Base-by-base conservation (phyloP, 805 yeast genomes). In the Metschnikowia orientalis region DNA sequence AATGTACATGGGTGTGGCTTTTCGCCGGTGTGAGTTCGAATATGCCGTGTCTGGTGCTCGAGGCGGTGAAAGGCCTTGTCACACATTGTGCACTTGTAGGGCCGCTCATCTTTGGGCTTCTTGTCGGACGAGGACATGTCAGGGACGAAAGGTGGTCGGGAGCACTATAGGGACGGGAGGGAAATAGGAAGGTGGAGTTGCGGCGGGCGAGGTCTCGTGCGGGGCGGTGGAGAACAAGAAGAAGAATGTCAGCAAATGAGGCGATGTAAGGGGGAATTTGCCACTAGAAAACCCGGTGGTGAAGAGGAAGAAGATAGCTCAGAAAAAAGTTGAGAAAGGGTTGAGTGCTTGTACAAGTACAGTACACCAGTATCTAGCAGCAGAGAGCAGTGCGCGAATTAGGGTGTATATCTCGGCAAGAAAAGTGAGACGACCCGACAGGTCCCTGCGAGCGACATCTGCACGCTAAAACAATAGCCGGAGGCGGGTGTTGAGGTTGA, bases 11-110 rank as follows among this genome's bases (percentile, higher is more conserved):
- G 79, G 53, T 84, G 92, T 2, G 95, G 95, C 55, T 86, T 84
- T 56, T 87, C 95, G 30, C 96, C 96, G 1, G 96, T 87, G 61
- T 87, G 95, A 7, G 95, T 87, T 37, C 95, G 69, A 46, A 88
- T 81, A 56, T 87, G 96, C 45, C 96, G 72, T 8, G 95, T 87
- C 54, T 85, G 94, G 57, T 87, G 96, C 57, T 87, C 96, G 29
- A 87, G 64, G 40, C 95, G 71, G 56, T 85, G 90, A 56, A 87
- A 87, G 7, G 94, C 86, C 61, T 86, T 84, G 31, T 76, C 79
- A 58, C 96, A 87, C 48, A 83, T 67, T 13, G 89, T 80, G 51
- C 96, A 87, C 48, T 79, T 77, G 67, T 83, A 88, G 3, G 95
- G 96, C 43, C 95, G 62, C 21, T 58, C 64, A 16, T 44, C 50